Evolutionary conservation across 192 early-diverging fungal genomes (phyloP), one percentile per base, ranked within the genome.

Genomic region (Backusella mclennaniae): DNA sequence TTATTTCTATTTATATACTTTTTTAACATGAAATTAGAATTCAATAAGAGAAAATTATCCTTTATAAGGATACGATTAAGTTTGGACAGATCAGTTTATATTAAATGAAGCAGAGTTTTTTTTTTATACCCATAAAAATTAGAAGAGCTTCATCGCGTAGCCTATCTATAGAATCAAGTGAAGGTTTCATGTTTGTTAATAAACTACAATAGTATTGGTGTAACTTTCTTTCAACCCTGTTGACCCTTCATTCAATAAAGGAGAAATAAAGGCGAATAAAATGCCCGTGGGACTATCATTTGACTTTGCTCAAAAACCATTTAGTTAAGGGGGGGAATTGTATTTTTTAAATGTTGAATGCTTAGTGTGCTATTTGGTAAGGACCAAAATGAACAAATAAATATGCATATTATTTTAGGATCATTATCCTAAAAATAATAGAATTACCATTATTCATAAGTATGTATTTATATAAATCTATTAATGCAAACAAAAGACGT

Each of bases 61-160:
- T 63, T 63, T 63, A 63, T 63, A 29, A 63, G 56, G 26, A 29
- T 63, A 11, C 56, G 56, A 63, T 63, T 63, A 63, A 63, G 56
- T 63, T 63, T 14, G 9, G 53, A 26, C 26, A 23, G 3, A 29
- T 23, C 23, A 63, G 23, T 9, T 56, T 21, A 21, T 56, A 21
- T 56, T 8, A 26, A 26, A 63, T 63, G 1, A 26, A 12, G 11
- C 23, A 63, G 56, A 63, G 15, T 29, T 63, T 26, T 2, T 21
- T 11, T 23, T 29, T 23, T 63, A 63, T 29, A 2, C 0, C 1
- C 21, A 63, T 26, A 14, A 29, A 29, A 63, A 63, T 14, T 3
- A 3, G 56, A 23, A n/a, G 0, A 63, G 26, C 11, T 26, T 63
- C 23, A 21, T 29, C 38, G 38, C 38, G 38, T 12, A 39, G 38